Evolutionary conservation across 108 stramenopile species (phyloP), one percentile per base, ranked within the genome.

Genomic region (Pseudonitzschia pungens): DNA sequence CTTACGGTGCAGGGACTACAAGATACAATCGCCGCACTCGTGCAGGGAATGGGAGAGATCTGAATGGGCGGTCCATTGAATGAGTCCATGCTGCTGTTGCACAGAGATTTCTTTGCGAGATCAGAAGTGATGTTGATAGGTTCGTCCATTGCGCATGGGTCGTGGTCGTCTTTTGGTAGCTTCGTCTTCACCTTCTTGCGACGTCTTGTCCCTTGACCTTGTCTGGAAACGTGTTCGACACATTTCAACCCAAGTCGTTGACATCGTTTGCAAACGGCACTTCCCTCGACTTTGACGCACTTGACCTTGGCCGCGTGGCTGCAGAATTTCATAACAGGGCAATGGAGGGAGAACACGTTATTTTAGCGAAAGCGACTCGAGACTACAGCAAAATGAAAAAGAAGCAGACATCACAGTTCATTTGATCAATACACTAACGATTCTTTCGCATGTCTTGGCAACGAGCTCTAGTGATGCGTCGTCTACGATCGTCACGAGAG

Each of bases 231-330:
- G 27, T 72, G 71, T 42, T 53, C 53, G 4, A 72, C 26, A 59
- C 71, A 72, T 18, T 72, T 50, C 10, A 60, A 0, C 10, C 60
- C 48, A 5, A 72, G 28, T 22, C 71, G 57, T 54, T 59, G 26
- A 24, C 71, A 72, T 0, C 71, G 71, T 45, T 60, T 48, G 29
- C 71, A 72, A 16, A 5, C 40, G 20, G 36, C 2, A 6, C 6
- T 33, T 10, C 29, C 53, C 12, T 54, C 48, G 43, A 77, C 45
- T 18, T 56, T 70, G 29, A 57, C 54, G 43, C 71, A 72, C 48
- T 72, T 72, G 71, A 72, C 71, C 29, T 72, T 72, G 11, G 71
- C 57, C 18, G 27, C 21, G 26, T 60, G 71, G 59, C 71, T 62
- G 60, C 14, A n/a, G n/a, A n/a, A n/a, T n/a, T n/a, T n/a, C n/a